These are phyloP conservation scores for Rhodosporidiobolus odoratus DNA, from an alignment of 768 basidiomycete species.

Conservation along the genomic window DNA sequence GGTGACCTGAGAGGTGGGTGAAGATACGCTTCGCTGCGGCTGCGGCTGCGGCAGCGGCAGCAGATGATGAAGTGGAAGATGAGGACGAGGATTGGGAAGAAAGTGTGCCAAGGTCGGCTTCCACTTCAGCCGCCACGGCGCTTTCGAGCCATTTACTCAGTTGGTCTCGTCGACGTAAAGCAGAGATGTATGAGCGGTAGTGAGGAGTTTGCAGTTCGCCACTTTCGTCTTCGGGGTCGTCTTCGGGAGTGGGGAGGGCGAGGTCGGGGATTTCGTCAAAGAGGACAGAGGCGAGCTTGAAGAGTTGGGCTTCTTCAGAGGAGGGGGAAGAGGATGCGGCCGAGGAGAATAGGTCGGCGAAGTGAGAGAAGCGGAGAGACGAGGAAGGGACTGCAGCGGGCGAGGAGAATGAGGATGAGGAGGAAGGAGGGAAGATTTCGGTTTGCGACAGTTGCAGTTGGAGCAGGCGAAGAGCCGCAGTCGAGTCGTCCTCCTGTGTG, in stretches of 20 bases:
- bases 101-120: conserved; percentile 55
- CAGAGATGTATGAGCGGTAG: conserved; percentile 45
- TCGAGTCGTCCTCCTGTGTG: neutral
- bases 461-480: conserved; percentile 63
- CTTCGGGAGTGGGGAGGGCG: conserved; percentile 50
- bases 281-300: conserved; percentile 79
- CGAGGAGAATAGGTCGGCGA: conserved; percentile 68
- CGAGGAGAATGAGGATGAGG: conserved; percentile 70
- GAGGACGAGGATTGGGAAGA: conserved; percentile 36
- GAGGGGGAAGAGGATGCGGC: conserved; percentile 56
- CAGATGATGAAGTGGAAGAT: conserved; percentile 52
- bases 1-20: conserved; percentile 75
- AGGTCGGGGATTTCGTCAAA: conserved; percentile 74
- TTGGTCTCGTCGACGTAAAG: conserved; percentile 68
- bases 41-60: no score
- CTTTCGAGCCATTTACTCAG: conserved; percentile 79
- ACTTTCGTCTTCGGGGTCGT: neutral
- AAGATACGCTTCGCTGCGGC: conserved; percentile 52
- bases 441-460: conserved; percentile 64
- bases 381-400: conserved; percentile 72
- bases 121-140: conserved; percentile 64
- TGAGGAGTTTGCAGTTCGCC: neutral
- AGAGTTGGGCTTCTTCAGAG: conserved; percentile 70
- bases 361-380: conserved; percentile 70
- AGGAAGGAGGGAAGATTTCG: conserved; percentile 59